Base-by-base conservation (phyloP, 2,329 filamentous ascomycete species). In the Colletotrichum trifolii region DNA sequence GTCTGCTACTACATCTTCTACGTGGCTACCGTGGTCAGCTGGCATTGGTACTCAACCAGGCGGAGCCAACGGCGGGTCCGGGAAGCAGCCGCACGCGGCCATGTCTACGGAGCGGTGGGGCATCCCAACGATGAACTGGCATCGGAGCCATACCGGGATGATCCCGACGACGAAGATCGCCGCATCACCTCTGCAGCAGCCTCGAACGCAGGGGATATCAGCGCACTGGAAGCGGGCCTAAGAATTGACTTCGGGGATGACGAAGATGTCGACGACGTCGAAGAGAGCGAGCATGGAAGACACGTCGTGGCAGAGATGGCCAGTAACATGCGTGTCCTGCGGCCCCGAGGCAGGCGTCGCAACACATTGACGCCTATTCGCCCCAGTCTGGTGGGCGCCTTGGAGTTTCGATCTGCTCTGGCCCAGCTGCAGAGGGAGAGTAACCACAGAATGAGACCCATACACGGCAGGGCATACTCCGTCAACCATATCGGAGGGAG, bases 361-460 rank as follows among this genome's bases (percentile, higher is more conserved):
- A 90, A 90, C 69, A 93, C 93, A 2, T 86, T 94, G 66, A 95
- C 90, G 7, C 91, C 94, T 0, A 97, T 99, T 67, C 87, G 96
- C 47, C 95, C 96, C 1, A 98, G 96, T 81, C 81, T 99, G 50
- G 91, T 99, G 4, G 96, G 96, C 47, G 96, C 93, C 8, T 82
- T 99, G 62, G 96, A 99, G 77, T 99, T 99, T 71, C 87, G 94
- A 71, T 95, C 95, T 2, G 91, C 97, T 3, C 81, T 99, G 49
- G 91, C 92, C n/a, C 94, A 94, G 3, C 79, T 99, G 61, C 90
- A 96, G 72, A 91, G 89, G 69, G 92, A 93, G 60, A 88, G 92
- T 72, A 96, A 93, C 68, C 87, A 92, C 34, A 88, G 89, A 70
- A 85, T 91, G 15, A 86, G 89, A 47, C 86, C 89, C 2, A 89